Evolutionary conservation across 148 eudicot species (phyloP).

Genomic region (Linanthus parryae): DNA sequence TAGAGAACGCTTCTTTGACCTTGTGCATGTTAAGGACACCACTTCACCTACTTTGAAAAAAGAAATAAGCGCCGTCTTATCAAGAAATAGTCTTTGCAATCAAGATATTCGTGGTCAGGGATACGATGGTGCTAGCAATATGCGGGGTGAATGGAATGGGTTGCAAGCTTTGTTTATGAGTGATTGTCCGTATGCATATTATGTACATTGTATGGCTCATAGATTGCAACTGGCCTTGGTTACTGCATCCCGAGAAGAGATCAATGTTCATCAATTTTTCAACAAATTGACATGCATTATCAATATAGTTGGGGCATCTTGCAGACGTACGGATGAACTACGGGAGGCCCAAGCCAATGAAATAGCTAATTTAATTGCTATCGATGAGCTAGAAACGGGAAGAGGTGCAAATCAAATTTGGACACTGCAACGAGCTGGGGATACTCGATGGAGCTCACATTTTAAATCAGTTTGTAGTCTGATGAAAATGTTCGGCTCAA

Average conservation of each 20-base stretch:
- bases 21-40: conserved; percentile 14
- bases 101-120: conserved; percentile 17
- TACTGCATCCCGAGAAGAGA: not conserved
- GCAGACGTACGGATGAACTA: not conserved
- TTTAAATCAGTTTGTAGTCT: conserved; percentile 6
- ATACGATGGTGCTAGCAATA: conserved; percentile 16
- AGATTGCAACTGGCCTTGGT: conserved; percentile 2
- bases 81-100: conserved; percentile 8
- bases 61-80: conserved; percentile 1
- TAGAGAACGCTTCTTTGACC: conserved; percentile 7
- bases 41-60: conserved; percentile 12
- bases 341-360: too few relatives aligned
- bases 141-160: conserved; percentile 14
- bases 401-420: too few relatives aligned
- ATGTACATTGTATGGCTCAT: conserved; percentile 9
- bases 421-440: not conserved
- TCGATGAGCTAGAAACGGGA: too few relatives aligned
- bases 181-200: conserved; percentile 14
- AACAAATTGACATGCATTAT: not conserved
- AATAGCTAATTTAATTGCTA: too few relatives aligned
- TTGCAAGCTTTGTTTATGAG: conserved; percentile 12
- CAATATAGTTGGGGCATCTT: conserved; percentile 2
- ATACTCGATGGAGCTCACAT: conserved; percentile 3
- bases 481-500: not conserved
- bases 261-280: conserved; percentile 1